phyloP scores from a whole-genome alignment of 2,329 filamentous ascomycete genomes.

The Drechslera avenae region DNA sequence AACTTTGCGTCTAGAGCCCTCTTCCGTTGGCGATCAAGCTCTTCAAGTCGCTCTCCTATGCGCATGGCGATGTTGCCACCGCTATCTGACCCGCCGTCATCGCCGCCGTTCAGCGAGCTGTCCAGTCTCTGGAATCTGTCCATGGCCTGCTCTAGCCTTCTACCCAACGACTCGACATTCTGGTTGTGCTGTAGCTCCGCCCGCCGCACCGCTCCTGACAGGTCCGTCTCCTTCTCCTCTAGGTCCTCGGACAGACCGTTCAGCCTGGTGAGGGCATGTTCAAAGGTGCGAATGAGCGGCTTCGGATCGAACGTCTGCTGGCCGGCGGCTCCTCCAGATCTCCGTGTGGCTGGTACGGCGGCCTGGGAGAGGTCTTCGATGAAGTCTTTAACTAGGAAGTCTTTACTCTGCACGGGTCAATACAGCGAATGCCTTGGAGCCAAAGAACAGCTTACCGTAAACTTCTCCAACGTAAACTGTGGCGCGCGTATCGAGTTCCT shows the following conservation, averaged over 20 bases:
- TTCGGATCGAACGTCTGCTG: slow-evolving; percentile 81
- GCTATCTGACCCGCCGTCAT: slow-evolving; percentile 58
- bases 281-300: slow-evolving; percentile 93
- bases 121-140: slow-evolving; percentile 90
- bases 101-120: slow-evolving; percentile 72
- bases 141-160: slow-evolving; percentile 90
- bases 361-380: slow-evolving; percentile 89
- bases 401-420: slow-evolving; percentile 53
- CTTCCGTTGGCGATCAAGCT: slow-evolving; percentile 88
- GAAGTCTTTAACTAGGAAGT: slow-evolving; percentile 98
- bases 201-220: slow-evolving; percentile 84
- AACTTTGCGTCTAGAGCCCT: slow-evolving; percentile 93
- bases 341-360: slow-evolving; percentile 77
- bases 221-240: slow-evolving; percentile 86
- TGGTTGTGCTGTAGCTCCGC: slow-evolving; percentile 92
- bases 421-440: not conserved
- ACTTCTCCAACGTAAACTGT: slow-evolving; percentile 83
- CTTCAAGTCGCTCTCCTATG: slow-evolving; percentile 91
- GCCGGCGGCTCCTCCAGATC: slow-evolving; percentile 65
- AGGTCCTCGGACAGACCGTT: slow-evolving; percentile 79
- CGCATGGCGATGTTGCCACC: slow-evolving; percentile 91
- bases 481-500: slow-evolving; percentile 55
- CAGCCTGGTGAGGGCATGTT: slow-evolving; percentile 73
- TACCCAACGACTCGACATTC: slow-evolving; percentile 83
- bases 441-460: slow-evolving; percentile 47